phyloP scores from a whole-genome alignment of 495 filamentous ascomycete species.

The Ramalina peruviana region DNA sequence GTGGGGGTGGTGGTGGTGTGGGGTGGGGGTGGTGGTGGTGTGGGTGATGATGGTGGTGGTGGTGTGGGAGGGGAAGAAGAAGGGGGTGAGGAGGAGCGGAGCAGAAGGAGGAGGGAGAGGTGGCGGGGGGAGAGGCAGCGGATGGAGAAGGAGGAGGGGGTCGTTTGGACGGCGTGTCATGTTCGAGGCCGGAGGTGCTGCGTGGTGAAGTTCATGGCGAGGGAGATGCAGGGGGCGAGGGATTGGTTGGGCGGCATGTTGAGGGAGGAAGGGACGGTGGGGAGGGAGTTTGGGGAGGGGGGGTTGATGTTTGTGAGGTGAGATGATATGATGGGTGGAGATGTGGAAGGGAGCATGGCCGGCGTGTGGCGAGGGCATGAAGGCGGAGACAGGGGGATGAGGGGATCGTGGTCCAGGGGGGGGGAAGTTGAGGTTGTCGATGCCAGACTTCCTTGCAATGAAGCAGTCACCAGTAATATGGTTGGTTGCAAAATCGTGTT shows the following conservation, averaged over 20 bases:
- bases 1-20: constrained; percentile 61
- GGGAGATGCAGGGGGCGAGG: constrained; percentile 46
- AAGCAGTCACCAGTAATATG: too few relatives aligned
- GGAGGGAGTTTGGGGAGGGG: constrained; percentile 47
- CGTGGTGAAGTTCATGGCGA: constrained; percentile 69
- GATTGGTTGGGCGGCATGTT: constrained; percentile 46
- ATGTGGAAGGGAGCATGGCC: too few relatives aligned
- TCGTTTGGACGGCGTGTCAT: constrained; percentile 64
- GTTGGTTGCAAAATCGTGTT: too few relatives aligned
- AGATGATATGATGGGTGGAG: neutral
- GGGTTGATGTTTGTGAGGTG: constrained; percentile 44
- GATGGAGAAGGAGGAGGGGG: constrained; percentile 38
- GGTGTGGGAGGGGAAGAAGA: constrained; percentile 20
- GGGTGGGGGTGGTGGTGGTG: constrained; percentile 41
- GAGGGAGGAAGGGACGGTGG: constrained; percentile 41
- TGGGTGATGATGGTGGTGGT: neutral
- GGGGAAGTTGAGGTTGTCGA: too few relatives aligned
- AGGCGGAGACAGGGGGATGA: too few relatives aligned
- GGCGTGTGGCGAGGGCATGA: too few relatives aligned
- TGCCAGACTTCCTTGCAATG: too few relatives aligned
- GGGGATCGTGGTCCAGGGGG: too few relatives aligned
- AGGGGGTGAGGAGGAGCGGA: neutral
- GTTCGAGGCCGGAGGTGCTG: constrained; percentile 1
- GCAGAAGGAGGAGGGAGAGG: constrained; percentile 16
- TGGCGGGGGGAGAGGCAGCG: constrained; percentile 24